Conservation (phyloP, 1,284 basidiomycete species). For the Pyrrhoderma lamaoense region DNA sequence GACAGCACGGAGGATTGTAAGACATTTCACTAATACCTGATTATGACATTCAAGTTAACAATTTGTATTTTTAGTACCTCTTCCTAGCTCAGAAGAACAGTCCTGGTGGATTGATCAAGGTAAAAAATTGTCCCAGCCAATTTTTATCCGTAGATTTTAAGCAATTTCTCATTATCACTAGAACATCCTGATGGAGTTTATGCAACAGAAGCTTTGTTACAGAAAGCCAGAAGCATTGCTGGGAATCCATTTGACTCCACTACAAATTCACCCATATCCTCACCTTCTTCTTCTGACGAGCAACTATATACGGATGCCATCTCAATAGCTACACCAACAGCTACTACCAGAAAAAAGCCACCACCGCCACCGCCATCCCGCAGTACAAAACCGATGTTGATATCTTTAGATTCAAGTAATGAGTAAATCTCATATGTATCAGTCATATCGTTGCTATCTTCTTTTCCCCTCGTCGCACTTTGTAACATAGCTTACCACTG, state of each 20-base stretch:
- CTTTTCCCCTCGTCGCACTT: no score
- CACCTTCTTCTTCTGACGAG: slow-evolving; percentile 75
- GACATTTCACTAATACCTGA: slow-evolving; percentile 24
- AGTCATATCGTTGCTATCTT: no score
- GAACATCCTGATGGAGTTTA: slow-evolving; percentile 61
- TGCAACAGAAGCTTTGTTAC: slow-evolving; percentile 36
- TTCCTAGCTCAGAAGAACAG: slow-evolving; percentile 65
- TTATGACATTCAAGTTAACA: not conserved
- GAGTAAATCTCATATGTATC: no score
- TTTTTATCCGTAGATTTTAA: slow-evolving; percentile 3
- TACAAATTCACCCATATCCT: slow-evolving; percentile 54
- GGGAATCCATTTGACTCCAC: slow-evolving; percentile 68
- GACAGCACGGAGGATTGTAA: slow-evolving; percentile 35
- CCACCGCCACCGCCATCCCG: slow-evolving; percentile 33
- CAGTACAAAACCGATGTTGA: slow-evolving; percentile 23
- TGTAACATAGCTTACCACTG: no score
- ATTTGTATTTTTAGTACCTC: slow-evolving; percentile 47
- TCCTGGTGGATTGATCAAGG: slow-evolving; percentile 75
- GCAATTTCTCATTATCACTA: slow-evolving; percentile 29
- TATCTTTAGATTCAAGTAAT: not conserved
- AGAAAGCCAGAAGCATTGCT: slow-evolving; percentile 28
- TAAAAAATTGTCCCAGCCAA: slow-evolving; percentile 26
- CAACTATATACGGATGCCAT: slow-evolving; percentile 68
- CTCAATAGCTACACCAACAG: slow-evolving; percentile 50
- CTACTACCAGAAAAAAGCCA: slow-evolving; percentile 31